Evolutionary conservation across 192 early-diverging fungal species (phyloP).

Genomic region (Thamnidium elegans): DNA sequence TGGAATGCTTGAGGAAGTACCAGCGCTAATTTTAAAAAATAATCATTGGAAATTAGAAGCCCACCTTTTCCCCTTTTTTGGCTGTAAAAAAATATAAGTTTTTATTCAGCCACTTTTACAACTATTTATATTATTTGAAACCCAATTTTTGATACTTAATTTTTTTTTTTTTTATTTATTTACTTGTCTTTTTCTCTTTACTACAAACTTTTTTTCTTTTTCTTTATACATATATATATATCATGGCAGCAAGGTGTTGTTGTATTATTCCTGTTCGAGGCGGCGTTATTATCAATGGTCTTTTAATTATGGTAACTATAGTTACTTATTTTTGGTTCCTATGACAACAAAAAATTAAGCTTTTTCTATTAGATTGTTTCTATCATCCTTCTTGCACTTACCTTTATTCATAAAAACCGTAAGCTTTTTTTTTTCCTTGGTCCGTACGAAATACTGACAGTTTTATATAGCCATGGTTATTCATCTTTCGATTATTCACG

Average conservation of each 20-base stretch:
- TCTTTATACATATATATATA: background rate
- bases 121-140: background rate
- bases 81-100: no score
- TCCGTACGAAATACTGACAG: background rate
- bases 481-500: constrained; percentile 19
- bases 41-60: no score
- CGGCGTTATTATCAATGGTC: constrained; percentile 18
- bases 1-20: no score
- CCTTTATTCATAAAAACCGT: constrained; percentile 36
- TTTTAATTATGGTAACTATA: constrained; percentile 18
- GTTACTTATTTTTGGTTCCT: background rate
- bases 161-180: background rate
- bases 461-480: constrained; percentile 31
- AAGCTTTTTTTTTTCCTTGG: constrained; percentile 3
- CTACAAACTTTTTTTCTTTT: background rate
- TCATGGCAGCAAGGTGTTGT: constrained; percentile 32
- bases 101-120: background rate
- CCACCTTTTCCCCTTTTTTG: background rate
- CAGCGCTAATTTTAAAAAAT: no score
- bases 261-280: constrained; percentile 34
- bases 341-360: background rate
- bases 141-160: background rate
- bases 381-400: constrained; percentile 16
- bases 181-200: background rate
- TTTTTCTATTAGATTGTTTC: constrained; percentile 19